Percentiles rank a stretch among this genome's conserved stretches.
These are phyloP conservation scores for Fonsecaea monophora DNA, from an alignment of 2,329 filamentous ascomycete species.

Conservation along the genomic window DNA sequence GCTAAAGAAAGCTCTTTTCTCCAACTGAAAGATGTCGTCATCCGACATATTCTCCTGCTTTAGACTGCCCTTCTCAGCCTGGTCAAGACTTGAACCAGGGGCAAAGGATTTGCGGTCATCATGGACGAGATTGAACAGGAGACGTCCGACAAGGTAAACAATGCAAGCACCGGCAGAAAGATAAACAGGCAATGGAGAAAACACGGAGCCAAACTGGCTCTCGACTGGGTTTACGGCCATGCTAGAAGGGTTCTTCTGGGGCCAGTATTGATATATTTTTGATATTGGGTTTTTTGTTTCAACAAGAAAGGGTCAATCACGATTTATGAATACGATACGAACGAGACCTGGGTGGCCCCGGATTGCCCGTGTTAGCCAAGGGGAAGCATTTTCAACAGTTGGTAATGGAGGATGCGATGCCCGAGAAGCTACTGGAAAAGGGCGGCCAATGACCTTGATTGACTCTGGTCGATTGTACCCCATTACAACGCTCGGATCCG, in stretches of 20 bases:
- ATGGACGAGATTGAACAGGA: constrained; percentile 23
- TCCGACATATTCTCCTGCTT: constrained; percentile 33
- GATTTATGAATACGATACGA: constrained; percentile 14
- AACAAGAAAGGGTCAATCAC: neutral
- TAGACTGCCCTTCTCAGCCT: constrained; percentile 31
- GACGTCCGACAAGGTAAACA: constrained; percentile 27
- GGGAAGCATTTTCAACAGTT: constrained; percentile 5
- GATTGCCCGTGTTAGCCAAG: constrained; percentile 2
- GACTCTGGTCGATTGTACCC: neutral
- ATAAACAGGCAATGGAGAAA: constrained; percentile 24
- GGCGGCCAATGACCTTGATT: constrained; percentile 8
- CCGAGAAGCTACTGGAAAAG: neutral
- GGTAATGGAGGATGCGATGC: neutral
- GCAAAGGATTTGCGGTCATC: neutral
- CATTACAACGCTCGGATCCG: constrained; percentile 21
- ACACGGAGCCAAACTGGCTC: neutral
- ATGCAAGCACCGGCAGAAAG: constrained; percentile 26
- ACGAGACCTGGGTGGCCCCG: neutral
- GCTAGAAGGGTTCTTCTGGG: neutral
- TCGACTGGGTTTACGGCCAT: constrained; percentile 17
- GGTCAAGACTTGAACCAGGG: constrained; percentile 26
- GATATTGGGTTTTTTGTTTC: neutral
- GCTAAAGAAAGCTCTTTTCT: constrained; percentile 58
- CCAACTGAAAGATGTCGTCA: constrained; percentile 54
- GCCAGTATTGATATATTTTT: neutral